Conservation (phyloP, 2,329 filamentous ascomycete species). For the Colletotrichum acutatum region DNA sequence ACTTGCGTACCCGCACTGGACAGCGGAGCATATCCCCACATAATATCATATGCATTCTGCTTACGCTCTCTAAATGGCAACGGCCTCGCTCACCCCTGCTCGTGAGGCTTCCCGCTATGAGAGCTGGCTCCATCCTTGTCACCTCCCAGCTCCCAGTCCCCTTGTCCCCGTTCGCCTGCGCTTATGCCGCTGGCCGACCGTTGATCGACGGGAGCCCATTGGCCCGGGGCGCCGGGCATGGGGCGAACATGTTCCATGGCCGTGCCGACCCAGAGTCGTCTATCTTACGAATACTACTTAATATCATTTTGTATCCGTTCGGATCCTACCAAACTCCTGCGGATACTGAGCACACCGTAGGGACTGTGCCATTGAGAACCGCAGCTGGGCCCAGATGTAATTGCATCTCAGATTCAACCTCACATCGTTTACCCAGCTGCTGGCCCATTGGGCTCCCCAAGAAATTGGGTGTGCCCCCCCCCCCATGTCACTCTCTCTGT, state of each 20-base stretch:
- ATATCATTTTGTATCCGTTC: no score
- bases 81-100: neutral
- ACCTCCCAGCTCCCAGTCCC: neutral
- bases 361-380: neutral
- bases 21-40: neutral
- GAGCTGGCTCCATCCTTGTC: conserved; percentile 3
- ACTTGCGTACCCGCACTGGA: neutral
- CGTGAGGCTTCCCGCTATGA: conserved; percentile 13
- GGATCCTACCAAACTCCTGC: no score
- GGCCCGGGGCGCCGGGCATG: conserved; percentile 12
- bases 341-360: neutral
- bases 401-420: conserved; percentile 27
- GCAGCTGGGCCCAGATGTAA: neutral
- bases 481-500: neutral
- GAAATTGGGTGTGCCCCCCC: neutral
- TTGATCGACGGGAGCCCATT: conserved; percentile 31
- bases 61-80: conserved; percentile 10
- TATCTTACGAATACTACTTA: neutral
- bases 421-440: conserved; percentile 3
- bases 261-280: neutral
- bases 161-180: conserved; percentile 1
- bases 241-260: conserved; percentile 14
- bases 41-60: conserved; percentile 13
- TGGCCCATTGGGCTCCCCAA: neutral
- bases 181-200: conserved; percentile 22